These are phyloP conservation scores for Pharnaceum exiguum DNA, from an alignment of 148 eudicot species.

Conservation along the genomic window DNA sequence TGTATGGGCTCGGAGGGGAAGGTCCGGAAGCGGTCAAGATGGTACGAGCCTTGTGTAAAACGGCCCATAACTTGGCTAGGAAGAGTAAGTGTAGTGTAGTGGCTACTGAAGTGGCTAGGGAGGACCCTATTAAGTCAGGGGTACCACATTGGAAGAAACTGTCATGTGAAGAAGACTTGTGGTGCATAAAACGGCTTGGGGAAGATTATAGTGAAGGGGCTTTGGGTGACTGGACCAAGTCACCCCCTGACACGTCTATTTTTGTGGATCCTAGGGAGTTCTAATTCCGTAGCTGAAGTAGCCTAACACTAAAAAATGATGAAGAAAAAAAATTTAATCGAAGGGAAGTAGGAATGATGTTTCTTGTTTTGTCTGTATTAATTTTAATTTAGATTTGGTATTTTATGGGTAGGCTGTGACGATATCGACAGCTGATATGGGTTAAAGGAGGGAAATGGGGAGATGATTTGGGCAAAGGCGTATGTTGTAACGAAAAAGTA, in stretches of 20 bases:
- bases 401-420: no score
- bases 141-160: conserved; percentile 84
- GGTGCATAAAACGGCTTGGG: conserved; percentile 84
- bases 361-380: no score
- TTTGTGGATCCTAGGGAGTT: conserved; percentile 95
- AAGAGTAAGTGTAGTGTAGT: conserved; percentile 69
- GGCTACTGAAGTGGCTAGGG: conserved; percentile 69
- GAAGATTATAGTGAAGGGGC: conserved; percentile 72
- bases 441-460: no score
- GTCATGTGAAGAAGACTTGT: conserved; percentile 74
- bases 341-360: no score
- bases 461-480: no score
- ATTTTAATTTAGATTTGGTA: no score
- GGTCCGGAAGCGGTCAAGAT: conserved; percentile 53
- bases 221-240: conserved; percentile 83
- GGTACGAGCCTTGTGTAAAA: conserved; percentile 50
- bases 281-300: no score
- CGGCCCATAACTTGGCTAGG: conserved; percentile 79
- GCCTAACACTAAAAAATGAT: no score
- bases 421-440: neutral
- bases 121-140: conserved; percentile 69
- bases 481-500: no score
- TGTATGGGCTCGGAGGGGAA: conserved; percentile 90
- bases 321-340: no score
- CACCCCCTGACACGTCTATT: conserved; percentile 59